Evolutionary conservation across 2,329 filamentous ascomycete genomes (phyloP).

Genomic region (Aspergillus sp.): DNA sequence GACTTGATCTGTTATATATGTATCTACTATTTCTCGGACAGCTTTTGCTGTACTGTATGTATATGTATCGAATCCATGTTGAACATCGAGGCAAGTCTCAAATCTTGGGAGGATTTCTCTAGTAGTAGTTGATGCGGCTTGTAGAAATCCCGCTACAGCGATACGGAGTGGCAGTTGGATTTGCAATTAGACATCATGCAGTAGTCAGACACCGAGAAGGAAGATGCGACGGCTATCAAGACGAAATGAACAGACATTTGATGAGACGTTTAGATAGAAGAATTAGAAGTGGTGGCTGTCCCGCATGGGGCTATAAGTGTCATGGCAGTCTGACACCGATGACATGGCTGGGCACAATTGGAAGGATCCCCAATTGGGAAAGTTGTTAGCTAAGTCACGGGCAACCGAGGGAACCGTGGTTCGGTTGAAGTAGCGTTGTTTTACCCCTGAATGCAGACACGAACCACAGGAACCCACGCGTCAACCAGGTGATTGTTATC

Average conservation of each 20-base stretch:
- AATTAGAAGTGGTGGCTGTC: too few relatives aligned
- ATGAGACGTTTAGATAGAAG: too few relatives aligned
- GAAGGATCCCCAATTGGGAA: not conserved
- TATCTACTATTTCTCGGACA: conserved; percentile 6
- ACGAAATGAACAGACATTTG: too few relatives aligned
- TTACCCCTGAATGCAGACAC: conserved; percentile 29
- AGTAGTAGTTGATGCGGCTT: not conserved
- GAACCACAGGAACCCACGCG: conserved; percentile 21
- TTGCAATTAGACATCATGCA: too few relatives aligned
- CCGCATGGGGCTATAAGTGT: not conserved
- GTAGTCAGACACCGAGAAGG: too few relatives aligned
- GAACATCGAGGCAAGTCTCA: not conserved
- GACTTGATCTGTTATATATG: not conserved
- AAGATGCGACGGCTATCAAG: too few relatives aligned
- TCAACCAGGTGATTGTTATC: conserved; percentile 1
- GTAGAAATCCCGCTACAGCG: not conserved
- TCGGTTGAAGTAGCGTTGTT: conserved; percentile 17
- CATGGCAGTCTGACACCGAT: not conserved
- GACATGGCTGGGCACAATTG: not conserved
- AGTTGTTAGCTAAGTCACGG: not conserved
- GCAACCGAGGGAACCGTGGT: conserved; percentile 25
- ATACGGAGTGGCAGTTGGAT: not conserved
- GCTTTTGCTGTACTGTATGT: not conserved
- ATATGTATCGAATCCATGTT: not conserved
- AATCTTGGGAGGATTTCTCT: not conserved